phyloP scores from a whole-genome alignment of 371 early-diverging fungal species.

The Umbelopsis sp. region DNA sequence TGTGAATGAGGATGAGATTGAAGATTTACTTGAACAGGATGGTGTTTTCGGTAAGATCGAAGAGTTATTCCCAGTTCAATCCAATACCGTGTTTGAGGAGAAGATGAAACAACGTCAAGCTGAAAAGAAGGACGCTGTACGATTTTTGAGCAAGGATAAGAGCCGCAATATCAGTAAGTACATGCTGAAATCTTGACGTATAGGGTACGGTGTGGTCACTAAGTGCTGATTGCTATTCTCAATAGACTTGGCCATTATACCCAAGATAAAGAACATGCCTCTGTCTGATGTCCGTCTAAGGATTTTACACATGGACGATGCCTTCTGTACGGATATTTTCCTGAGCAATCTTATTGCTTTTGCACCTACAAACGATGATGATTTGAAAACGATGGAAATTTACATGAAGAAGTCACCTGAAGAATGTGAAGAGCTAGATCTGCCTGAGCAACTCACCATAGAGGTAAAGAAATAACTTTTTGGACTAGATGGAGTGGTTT shows the following conservation, averaged over 20 bases:
- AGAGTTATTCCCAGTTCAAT: conserved; percentile 44
- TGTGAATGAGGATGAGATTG: conserved; percentile 40
- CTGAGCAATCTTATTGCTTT: conserved; percentile 47
- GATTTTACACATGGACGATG: conserved; percentile 43
- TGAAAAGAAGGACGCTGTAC: conserved; percentile 31
- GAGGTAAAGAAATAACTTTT: conserved; percentile 31
- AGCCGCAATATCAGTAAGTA: conserved; percentile 46
- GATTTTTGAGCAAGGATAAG: conserved; percentile 44
- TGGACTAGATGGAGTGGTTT: not conserved
- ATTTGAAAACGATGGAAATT: conserved; percentile 44
- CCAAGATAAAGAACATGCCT: conserved; percentile 33
- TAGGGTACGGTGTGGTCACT: not conserved
- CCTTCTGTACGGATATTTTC: conserved; percentile 50
- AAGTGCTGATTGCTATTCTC: not conserved
- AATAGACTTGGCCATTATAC: conserved; percentile 47
- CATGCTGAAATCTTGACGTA: not conserved
- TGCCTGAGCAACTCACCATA: conserved; percentile 56
- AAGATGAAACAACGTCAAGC: conserved; percentile 23
- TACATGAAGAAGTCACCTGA: conserved; percentile 46
- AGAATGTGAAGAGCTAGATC: conserved; percentile 44
- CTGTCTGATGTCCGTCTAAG: conserved; percentile 31
- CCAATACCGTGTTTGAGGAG: conserved; percentile 41
- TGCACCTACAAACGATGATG: conserved; percentile 50
- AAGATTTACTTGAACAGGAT: conserved; percentile 36
- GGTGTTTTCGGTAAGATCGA: conserved; percentile 46